phyloP scores from a whole-genome alignment of 331 rosid genomes.

The Arachis monticola region DNA sequence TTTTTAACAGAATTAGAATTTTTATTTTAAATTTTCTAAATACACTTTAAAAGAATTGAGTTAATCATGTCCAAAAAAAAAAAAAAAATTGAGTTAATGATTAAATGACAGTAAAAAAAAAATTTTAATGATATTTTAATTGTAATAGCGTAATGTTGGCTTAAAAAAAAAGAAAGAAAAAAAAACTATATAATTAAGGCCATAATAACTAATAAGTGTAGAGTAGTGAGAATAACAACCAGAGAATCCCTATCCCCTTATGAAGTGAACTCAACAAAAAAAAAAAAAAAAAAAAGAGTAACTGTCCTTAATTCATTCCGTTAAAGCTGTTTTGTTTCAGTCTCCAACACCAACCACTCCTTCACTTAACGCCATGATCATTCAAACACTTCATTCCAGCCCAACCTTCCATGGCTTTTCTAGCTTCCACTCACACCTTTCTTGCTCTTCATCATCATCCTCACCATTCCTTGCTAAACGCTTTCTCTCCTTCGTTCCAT shows the following conservation, averaged over 20 bases:
- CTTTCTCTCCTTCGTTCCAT: constrained; percentile 33
- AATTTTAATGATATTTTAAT: too few species aligned
- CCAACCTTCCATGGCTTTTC: constrained; percentile 35
- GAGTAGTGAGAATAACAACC: constrained; percentile 12
- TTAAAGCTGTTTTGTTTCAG: constrained; percentile 5
- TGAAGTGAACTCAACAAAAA: background rate
- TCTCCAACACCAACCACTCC: background rate
- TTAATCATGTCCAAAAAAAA: too few species aligned
- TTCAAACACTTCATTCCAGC: constrained; percentile 48
- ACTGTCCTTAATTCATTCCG: constrained; percentile 18
- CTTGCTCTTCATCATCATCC: constrained; percentile 40
- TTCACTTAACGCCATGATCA: constrained; percentile 37
- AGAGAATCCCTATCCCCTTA: constrained; percentile 47
- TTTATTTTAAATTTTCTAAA: too few species aligned
- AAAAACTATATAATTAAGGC: background rate
- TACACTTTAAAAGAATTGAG: too few species aligned
- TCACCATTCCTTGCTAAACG: constrained; percentile 30
- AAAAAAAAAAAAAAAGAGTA: constrained; percentile 21
- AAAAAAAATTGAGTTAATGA: too few species aligned
- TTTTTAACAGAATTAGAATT: too few species aligned
- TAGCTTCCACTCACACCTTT: constrained; percentile 40
- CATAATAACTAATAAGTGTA: background rate
- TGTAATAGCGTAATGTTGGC: too few species aligned
- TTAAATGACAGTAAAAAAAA: too few species aligned
- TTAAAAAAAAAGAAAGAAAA: too few species aligned